A percentile compares a stretch with the other conserved stretches of the same genome.
Conservation (phyloP, 2,329 filamentous ascomycete genomes). For the Iodosphaeria phyllophila region DNA sequence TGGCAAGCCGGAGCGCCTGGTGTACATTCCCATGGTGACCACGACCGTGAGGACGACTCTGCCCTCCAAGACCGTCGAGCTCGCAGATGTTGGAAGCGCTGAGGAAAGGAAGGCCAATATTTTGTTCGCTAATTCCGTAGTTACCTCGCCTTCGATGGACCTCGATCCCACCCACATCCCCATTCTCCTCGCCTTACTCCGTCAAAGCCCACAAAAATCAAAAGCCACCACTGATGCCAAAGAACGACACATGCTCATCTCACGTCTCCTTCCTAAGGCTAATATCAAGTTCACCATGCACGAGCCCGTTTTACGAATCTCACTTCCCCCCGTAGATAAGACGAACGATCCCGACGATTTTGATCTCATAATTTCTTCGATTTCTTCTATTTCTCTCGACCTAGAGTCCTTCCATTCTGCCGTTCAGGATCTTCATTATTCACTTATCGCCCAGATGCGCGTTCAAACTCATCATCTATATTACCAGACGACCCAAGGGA, state of each 20-base stretch:
- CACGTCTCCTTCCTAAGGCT: slow-evolving; percentile 80
- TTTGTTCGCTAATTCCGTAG: slow-evolving; percentile 84
- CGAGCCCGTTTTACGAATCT: slow-evolving; percentile 82
- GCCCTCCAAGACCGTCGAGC: slow-evolving; percentile 81
- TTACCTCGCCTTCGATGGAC: slow-evolving; percentile 89
- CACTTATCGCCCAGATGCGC: slow-evolving; percentile 62
- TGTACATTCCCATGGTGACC: slow-evolving; percentile 95
- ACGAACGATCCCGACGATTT: slow-evolving; percentile 58
- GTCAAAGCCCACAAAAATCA: slow-evolving; percentile 33
- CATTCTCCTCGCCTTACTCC: slow-evolving; percentile 59
- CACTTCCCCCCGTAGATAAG: slow-evolving; percentile 59
- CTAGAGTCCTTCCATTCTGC: slow-evolving; percentile 89
- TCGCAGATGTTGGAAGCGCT: slow-evolving; percentile 49
- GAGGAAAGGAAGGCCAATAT: slow-evolving; percentile 91
- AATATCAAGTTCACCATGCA: slow-evolving; percentile 93
- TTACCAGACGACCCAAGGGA: slow-evolving; percentile 74
- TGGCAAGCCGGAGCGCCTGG: slow-evolving; percentile 64
- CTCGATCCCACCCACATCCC: slow-evolving; percentile 84
- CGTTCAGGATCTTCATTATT: slow-evolving; percentile 72
- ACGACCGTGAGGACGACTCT: slow-evolving; percentile 87
- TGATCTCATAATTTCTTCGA: slow-evolving; percentile 85
- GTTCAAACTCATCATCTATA: slow-evolving; percentile 79
- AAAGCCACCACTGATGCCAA: slow-evolving; percentile 21
- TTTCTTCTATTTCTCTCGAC: slow-evolving; percentile 84
- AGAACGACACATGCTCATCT: slow-evolving; percentile 53